phyloP scores from a whole-genome alignment of 2,329 filamentous ascomycete species.

The Sporothrix schenckii region DNA sequence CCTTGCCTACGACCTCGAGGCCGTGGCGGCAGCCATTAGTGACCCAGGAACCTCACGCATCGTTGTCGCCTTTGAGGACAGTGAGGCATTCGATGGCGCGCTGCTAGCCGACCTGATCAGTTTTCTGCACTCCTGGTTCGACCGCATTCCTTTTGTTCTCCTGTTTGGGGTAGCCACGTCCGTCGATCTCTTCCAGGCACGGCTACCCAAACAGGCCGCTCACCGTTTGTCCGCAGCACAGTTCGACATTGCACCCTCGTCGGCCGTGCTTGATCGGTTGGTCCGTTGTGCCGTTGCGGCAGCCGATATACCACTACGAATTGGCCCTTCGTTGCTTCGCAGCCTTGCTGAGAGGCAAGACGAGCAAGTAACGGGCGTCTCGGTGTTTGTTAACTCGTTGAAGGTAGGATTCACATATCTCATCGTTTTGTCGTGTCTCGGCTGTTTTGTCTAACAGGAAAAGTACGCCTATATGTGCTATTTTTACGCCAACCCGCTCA shows the following conservation, averaged over 20 bases:
- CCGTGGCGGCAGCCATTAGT: constrained; percentile 62
- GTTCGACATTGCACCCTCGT: constrained; percentile 76
- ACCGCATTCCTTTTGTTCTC: constrained; percentile 75
- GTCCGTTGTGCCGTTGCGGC: constrained; percentile 68
- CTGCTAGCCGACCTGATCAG: constrained; percentile 72
- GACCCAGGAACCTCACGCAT: constrained; percentile 58
- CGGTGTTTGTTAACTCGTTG: constrained; percentile 69
- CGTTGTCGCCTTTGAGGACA: constrained; percentile 76
- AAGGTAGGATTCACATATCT: constrained; percentile 54
- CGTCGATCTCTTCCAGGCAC: constrained; percentile 75
- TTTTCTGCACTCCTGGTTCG: constrained; percentile 70
- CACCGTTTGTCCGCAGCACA: constrained; percentile 69
- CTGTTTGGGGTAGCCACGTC: constrained; percentile 82
- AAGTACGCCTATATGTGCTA: constrained; percentile 85
- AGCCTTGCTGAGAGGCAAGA: constrained; percentile 71
- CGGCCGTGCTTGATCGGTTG: constrained; percentile 71
- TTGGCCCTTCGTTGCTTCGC: constrained; percentile 66
- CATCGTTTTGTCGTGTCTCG: not conserved
- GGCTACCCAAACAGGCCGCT: constrained; percentile 69
- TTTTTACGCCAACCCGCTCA: constrained; percentile 78
- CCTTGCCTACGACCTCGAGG: constrained; percentile 77
- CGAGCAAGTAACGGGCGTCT: constrained; percentile 75
- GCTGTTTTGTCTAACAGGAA: constrained; percentile 36
- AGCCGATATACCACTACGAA: constrained; percentile 57
- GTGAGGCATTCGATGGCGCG: constrained; percentile 75